A percentile compares a stretch with the other conserved stretches of the same genome.
Conservation (phyloP, 768 basidiomycete genomes). For the Tricholoma bakamatsutake region DNA sequence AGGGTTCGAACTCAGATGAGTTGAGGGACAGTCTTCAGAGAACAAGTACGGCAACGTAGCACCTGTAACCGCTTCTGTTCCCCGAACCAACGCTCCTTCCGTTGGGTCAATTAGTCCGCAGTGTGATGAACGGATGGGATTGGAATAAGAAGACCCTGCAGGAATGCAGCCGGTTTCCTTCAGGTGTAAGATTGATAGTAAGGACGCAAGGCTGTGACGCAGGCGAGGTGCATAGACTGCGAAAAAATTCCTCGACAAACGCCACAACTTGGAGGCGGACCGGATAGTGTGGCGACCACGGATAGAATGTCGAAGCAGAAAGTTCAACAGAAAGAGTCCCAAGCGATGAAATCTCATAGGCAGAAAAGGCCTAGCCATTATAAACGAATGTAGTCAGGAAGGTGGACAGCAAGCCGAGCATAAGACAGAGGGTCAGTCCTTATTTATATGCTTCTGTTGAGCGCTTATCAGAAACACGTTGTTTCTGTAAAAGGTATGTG, state of each 20-base stretch:
- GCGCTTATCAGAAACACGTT: not conserved
- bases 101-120: not conserved
- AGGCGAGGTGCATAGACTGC: not conserved
- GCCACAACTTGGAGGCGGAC: not conserved
- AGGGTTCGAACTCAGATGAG: not conserved
- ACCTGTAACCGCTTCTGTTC: not conserved
- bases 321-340: not conserved
- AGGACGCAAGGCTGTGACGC: not conserved
- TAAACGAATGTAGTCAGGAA: not conserved
- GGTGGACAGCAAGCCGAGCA: not conserved
- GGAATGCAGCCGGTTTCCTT: not conserved
- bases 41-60: not conserved
- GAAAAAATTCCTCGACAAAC: not conserved
- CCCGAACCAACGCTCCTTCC: not conserved
- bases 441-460: not conserved
- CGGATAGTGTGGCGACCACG: not conserved
- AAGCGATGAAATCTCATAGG: not conserved
- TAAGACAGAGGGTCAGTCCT: not conserved
- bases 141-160: not conserved
- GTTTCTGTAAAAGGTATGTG: not conserved
- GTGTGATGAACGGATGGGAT: not conserved
- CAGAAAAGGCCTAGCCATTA: not conserved
- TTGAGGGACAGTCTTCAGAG: not conserved
- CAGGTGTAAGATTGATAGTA: not conserved
- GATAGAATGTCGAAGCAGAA: not conserved